Conservation (phyloP, 768 basidiomycete genomes). For the Glaciozyma antarctica region DNA sequence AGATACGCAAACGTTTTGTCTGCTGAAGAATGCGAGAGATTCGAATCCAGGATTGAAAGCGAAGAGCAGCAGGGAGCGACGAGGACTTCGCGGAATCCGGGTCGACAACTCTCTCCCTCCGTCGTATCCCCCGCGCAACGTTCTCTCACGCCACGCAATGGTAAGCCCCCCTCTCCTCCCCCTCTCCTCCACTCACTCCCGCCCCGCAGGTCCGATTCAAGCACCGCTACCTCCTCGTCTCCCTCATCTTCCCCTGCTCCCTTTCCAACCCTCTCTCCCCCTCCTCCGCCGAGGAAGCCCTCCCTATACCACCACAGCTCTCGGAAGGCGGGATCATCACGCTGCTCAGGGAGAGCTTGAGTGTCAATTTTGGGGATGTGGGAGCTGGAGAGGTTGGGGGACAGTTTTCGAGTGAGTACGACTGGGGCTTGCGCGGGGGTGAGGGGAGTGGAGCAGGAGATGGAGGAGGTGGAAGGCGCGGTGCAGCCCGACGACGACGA, state of each 20-base stretch:
- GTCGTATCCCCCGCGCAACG: no score
- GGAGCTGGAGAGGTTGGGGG: conserved; percentile 8
- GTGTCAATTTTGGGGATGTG: conserved; percentile 24
- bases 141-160: no score
- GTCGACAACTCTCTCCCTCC: no score
- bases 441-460: neutral
- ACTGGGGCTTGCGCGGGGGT: neutral
- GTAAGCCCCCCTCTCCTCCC: no score
- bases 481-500: neutral
- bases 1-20: no score
- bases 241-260: conserved; percentile 27
- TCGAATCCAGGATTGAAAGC: no score
- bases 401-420: conserved; percentile 27
- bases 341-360: conserved; percentile 29
- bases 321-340: conserved; percentile 23
- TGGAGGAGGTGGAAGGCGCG: neutral
- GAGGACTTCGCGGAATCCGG: no score
- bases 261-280: neutral
- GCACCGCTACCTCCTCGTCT: conserved; percentile 33
- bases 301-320: neutral
- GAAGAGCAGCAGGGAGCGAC: no score
- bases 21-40: no score
- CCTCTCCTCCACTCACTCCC: neutral
- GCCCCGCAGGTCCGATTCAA: conserved; percentile 29
- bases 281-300: neutral